Evolutionary conservation across 129 eudicot species (phyloP).

Genomic region (Daucus carota): DH1_v3.0 NC_030383.2:40866501-40867000

Average conservation of each 20-base stretch:
- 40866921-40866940: conserved; percentile 42
- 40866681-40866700: conserved; percentile 16
- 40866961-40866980: conserved; percentile 27
- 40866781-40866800: conserved; percentile 22
- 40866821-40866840: conserved; percentile 18
- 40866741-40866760: conserved; percentile 15
- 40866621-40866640: too few species aligned
- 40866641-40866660: too few species aligned
- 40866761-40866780: conserved; percentile 16
- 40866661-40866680: background rate
- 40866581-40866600: too few species aligned
- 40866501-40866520: too few species aligned
- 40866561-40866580: too few species aligned
- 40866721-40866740: conserved; percentile 15
- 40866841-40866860: conserved; percentile 35
- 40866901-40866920: conserved; percentile 16
- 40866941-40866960: conserved; percentile 19
- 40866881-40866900: conserved; percentile 25
- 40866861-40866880: conserved; percentile 36
- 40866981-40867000: conserved; percentile 25
- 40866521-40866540: too few species aligned
- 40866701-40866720: conserved; percentile 5
- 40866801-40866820: conserved; percentile 25
- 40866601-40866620: too few species aligned
- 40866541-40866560: too few species aligned